These are phyloP conservation scores for Rhododendron ferrugineum DNA, from an alignment of 148 eudicot species.

Conservation along the genomic window DNA sequence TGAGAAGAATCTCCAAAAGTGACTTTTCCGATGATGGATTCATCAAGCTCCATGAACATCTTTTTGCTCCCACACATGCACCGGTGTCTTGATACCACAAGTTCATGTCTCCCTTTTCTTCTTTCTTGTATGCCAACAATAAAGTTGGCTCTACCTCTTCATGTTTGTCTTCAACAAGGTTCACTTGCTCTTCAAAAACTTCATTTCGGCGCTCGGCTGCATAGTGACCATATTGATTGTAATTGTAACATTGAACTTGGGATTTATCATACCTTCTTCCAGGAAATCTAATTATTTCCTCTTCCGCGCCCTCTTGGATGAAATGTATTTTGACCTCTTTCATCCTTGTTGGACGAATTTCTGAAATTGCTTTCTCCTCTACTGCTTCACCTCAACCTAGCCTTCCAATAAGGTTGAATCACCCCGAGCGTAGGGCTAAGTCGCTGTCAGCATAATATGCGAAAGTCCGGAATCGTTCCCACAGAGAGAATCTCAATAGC, in stretches of 20 bases:
- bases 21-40: background rate
- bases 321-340: background rate
- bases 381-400: no score
- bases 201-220: background rate
- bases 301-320: background rate
- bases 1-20: slow-evolving; percentile 9
- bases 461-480: no score
- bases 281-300: background rate
- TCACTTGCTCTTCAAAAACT: background rate
- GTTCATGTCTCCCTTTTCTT: background rate
- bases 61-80: background rate
- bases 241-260: background rate
- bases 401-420: no score
- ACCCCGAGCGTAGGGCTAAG: no score
- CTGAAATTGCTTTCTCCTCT: background rate
- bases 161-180: background rate
- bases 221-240: background rate
- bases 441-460: no score
- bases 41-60: background rate
- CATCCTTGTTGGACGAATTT: background rate
- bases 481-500: no score
- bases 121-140: background rate
- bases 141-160: background rate
- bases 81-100: background rate
- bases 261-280: background rate